Base-by-base conservation (phyloP, 1,284 basidiomycete species). In the Malassezia dermatis region DNA sequence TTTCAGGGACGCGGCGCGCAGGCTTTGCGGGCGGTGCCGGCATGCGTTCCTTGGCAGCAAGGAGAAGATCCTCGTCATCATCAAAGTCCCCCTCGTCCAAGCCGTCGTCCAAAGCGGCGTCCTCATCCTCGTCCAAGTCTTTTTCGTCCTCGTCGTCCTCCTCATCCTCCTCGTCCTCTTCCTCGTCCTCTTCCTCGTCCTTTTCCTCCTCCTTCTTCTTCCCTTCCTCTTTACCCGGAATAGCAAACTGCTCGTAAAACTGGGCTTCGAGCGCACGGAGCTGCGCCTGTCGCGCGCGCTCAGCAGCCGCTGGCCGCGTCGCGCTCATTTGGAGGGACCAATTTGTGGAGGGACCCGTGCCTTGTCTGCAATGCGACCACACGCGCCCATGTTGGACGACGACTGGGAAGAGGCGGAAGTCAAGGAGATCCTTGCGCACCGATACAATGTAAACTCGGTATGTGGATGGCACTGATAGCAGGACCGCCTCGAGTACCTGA, bases 241-340 rank as follows among this genome's bases (percentile, higher is more conserved):
- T 8, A 7, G 19, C 44, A 52, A 57, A 57, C 35, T 57, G 55
- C 39, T 39, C 19, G 35, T 52, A 52, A 32, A 57, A 57, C 41
- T 52, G 55, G 12, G 23, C 32, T 40, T 57, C 49, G 23, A 57
- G 50, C 37, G 39, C 39, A 1, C 44, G 55, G 19, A 57, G 45
- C 27, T 55, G 53, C 32, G 53, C 53, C 28, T 47, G 42, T 15
- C 34, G 17, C 30, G 21, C 11, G 28, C 28, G 26, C 17, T 28
- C 30, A 5, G 19, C 42, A 10, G 21, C 12, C 42, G 42, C 15
- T 24, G 21, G 17, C 17, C n/a, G 19, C 27, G 44, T 12, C 21
- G 44, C 21, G 17, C 27, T 28, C 44, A 46, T 46, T 3, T 2
- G 12, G 11, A 30, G 26, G 26, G 21, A 44, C 19, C 8, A 30